phyloP scores from a whole-genome alignment of 768 basidiomycete genomes.

The Guyanaporus albipodus region DNA sequence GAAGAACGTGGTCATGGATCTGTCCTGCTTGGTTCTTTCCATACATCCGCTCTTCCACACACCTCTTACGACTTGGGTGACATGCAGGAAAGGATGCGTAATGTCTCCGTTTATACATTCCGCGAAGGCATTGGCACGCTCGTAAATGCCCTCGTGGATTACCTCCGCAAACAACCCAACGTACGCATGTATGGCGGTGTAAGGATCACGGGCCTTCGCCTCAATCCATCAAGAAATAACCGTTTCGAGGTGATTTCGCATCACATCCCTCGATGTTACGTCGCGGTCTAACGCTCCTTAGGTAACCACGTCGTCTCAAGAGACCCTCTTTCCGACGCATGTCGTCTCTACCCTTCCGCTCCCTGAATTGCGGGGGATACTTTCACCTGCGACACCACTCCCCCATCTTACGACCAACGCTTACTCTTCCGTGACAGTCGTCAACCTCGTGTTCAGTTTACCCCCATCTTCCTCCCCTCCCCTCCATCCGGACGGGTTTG shows the following conservation, averaged over 20 bases:
- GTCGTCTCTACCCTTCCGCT: constrained; percentile 76
- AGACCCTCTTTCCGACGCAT: constrained; percentile 48
- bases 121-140: constrained; percentile 70
- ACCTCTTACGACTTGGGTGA: constrained; percentile 48
- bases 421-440: constrained; percentile 76
- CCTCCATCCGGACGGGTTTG: constrained; percentile 86
- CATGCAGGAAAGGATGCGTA: constrained; percentile 44
- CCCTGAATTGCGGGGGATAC: constrained; percentile 43
- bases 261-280: neutral
- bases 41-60: constrained; percentile 13
- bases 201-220: constrained; percentile 34
- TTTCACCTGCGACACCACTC: constrained; percentile 40
- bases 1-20: constrained; percentile 69
- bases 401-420: constrained; percentile 71
- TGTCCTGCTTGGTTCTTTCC: constrained; percentile 56
- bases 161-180: constrained; percentile 46
- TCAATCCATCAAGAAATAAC: constrained; percentile 30
- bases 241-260: constrained; percentile 51
- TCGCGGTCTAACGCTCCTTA: constrained; percentile 15
- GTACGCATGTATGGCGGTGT: constrained; percentile 53
- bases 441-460: constrained; percentile 79
- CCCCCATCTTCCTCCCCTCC: constrained; percentile 32
- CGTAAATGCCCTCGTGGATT: constrained; percentile 47
- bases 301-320: constrained; percentile 33
- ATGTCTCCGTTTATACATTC: constrained; percentile 80